Conservation (phyloP, 495 filamentous ascomycete genomes). For the Entonaema liquescens region DNA sequence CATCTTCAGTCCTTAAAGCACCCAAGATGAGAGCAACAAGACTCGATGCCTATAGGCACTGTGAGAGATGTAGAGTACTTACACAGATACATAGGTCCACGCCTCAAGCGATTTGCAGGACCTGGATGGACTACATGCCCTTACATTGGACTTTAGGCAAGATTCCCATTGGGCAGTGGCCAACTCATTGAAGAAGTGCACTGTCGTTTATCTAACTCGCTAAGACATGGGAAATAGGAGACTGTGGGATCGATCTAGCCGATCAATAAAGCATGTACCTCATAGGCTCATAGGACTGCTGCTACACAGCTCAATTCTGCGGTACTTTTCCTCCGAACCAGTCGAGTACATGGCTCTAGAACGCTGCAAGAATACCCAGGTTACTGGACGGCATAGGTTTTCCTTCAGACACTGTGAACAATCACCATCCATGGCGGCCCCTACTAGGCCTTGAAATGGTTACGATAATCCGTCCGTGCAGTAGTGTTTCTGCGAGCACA, state of each 20-base stretch:
- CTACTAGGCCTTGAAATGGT: constrained; percentile 19
- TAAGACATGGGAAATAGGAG: background rate
- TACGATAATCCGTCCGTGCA: constrained; percentile 28
- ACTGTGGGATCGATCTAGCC: constrained; percentile 3
- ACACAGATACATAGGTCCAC: constrained; percentile 6
- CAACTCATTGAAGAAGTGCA: background rate
- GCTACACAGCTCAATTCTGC: background rate
- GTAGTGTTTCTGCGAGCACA: constrained; percentile 18
- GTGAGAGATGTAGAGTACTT: constrained; percentile 8
- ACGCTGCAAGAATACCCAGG: constrained; percentile 10
- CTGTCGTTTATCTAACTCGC: constrained; percentile 4
- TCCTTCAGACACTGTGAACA: constrained; percentile 23
- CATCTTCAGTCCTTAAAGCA: background rate
- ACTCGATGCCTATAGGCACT: background rate
- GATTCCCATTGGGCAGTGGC: constrained; percentile 8
- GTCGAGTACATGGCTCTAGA: constrained; percentile 10
- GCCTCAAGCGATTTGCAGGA: constrained; percentile 13
- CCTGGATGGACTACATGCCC: background rate
- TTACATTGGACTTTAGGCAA: constrained; percentile 1
- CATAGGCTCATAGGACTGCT: background rate
- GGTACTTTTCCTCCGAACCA: constrained; percentile 18
- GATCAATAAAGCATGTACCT: constrained; percentile 7
- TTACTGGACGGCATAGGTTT: background rate
- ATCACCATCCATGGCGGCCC: constrained; percentile 17
- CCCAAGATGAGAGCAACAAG: background rate